A percentile compares a stretch with the other conserved stretches of the same genome.
phyloP scores from a whole-genome alignment of 2,329 filamentous ascomycete genomes.

The Fusarium lyarnte region DNA sequence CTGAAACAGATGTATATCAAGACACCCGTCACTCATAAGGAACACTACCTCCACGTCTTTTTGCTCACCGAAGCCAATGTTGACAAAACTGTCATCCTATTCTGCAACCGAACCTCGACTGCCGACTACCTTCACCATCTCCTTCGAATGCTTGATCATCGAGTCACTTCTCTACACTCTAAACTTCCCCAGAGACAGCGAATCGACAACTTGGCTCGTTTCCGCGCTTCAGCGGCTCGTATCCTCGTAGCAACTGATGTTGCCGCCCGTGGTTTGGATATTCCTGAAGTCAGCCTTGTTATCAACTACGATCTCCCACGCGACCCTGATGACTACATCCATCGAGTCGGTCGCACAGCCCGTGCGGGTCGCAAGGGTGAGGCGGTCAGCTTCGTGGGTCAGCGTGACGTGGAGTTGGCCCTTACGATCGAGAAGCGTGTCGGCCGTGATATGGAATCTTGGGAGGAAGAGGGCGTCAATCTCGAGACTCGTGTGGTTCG shows the following conservation, averaged over 20 bases:
- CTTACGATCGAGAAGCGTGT: constrained; percentile 88
- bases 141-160: constrained; percentile 84
- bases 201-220: constrained; percentile 87
- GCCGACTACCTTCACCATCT: constrained; percentile 91
- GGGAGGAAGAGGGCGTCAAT: constrained; percentile 91
- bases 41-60: constrained; percentile 92
- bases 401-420: constrained; percentile 91
- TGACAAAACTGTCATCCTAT: constrained; percentile 85
- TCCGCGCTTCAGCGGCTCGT: constrained; percentile 87
- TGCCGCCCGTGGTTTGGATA: constrained; percentile 92
- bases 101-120: constrained; percentile 91
- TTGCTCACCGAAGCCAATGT: constrained; percentile 81
- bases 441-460: constrained; percentile 81
- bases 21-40: constrained; percentile 89
- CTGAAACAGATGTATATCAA: constrained; percentile 87
- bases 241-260: constrained; percentile 96
- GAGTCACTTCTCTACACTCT: constrained; percentile 91
- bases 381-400: constrained; percentile 87
- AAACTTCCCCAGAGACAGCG: constrained; percentile 85
- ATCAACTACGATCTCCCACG: constrained; percentile 96
- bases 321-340: constrained; percentile 98
- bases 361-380: constrained; percentile 87
- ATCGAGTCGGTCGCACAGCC: constrained; percentile 93
- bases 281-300: constrained; percentile 89
- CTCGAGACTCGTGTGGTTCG: constrained; percentile 89